phyloP scores from a whole-genome alignment of 2,329 filamentous ascomycete genomes.

The Myotisia sp. region DNA sequence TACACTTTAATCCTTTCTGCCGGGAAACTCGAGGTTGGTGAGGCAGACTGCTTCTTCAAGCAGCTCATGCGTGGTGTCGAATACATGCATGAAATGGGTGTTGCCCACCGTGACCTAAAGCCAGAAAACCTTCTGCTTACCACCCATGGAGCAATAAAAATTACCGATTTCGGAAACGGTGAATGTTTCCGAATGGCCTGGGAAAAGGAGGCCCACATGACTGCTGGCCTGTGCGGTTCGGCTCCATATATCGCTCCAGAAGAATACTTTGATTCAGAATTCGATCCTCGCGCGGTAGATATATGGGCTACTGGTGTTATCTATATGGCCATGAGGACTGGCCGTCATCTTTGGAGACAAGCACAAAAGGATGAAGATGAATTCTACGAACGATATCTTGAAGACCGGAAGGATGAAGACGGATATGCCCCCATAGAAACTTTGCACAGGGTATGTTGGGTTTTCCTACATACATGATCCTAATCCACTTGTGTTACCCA shows the following conservation, averaged over 20 bases:
- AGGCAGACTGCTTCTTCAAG: slow-evolving; percentile 98
- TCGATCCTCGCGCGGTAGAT: slow-evolving; percentile 93
- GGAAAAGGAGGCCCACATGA: slow-evolving; percentile 98
- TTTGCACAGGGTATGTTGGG: slow-evolving; percentile 66
- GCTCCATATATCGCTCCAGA: slow-evolving; percentile 96
- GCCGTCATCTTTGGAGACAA: slow-evolving; percentile 89
- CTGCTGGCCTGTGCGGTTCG: slow-evolving; percentile 86
- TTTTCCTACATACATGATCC: slow-evolving; percentile 7
- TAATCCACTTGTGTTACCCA: slow-evolving; percentile 11
- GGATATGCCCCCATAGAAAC: slow-evolving; percentile 95
- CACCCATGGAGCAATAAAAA: slow-evolving; percentile 83
- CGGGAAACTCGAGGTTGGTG: slow-evolving; percentile 72
- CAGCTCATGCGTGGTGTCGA: slow-evolving; percentile 98
- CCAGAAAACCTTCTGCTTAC: slow-evolving; percentile 92
- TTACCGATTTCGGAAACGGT: slow-evolving; percentile 96
- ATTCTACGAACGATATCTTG: slow-evolving; percentile 87
- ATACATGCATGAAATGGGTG: slow-evolving; percentile 99
- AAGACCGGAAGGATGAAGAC: slow-evolving; percentile 83
- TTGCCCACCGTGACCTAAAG: slow-evolving; percentile 91
- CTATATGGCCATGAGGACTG: slow-evolving; percentile 99
- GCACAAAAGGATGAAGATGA: slow-evolving; percentile 95
- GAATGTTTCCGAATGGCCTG: slow-evolving; percentile 99
- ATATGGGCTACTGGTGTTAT: slow-evolving; percentile 98
- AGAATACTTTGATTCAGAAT: slow-evolving; percentile 89
- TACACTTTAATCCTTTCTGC: slow-evolving; percentile 87